Evolutionary conservation across 305 asterid genomes (phyloP), one percentile per base, ranked within the genome.

Genomic region (Monarda citriodora): DNA sequence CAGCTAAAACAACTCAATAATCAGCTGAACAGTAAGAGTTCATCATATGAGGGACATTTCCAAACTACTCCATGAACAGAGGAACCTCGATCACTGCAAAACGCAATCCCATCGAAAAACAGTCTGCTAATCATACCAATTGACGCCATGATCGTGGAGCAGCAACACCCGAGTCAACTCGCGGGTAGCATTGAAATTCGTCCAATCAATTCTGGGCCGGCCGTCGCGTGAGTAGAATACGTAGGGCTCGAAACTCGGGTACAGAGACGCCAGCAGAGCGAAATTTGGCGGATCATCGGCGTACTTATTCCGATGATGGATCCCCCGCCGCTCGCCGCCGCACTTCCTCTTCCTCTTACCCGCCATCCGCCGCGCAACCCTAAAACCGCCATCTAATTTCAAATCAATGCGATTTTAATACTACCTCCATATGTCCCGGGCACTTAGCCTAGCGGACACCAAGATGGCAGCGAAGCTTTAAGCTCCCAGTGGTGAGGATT

Each of bases 171-270:
- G 83, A 14, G 94, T 89, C 77, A 93, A 72, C 72, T 93, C 97
- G 17, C 94, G 91, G n/a, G 98, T 89, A 53, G 97, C 98, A 66
- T 87, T 85, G 76, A 81, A 89, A 72, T 92, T 92, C 31, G 95
- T 93, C 96, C 97, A 93, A 47, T 93, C 95, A 42, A 93, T 93
- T 73, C 69, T 80, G 52, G 97, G 95, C 16, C 80, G 76, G 20
- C 97, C 94, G 38, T 83, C 85, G 9, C 64, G 82, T 1, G 82
- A 64, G 66, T 79, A 81, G 72, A 82, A 88, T 20, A 89, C 88
- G 49, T 67, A 85, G 17, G 87, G 83, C 70, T 75, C 62, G 48
- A 89, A 89, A 72, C 78, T 75, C 17, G 94, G 89, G 64, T 92
- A 82, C 14, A 80, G 55, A 38, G 96, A 87, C 32, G 84, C 89